Base-by-base conservation (phyloP, 805 yeast genomes). In the Cyberlindnera sargentensis region DNA sequence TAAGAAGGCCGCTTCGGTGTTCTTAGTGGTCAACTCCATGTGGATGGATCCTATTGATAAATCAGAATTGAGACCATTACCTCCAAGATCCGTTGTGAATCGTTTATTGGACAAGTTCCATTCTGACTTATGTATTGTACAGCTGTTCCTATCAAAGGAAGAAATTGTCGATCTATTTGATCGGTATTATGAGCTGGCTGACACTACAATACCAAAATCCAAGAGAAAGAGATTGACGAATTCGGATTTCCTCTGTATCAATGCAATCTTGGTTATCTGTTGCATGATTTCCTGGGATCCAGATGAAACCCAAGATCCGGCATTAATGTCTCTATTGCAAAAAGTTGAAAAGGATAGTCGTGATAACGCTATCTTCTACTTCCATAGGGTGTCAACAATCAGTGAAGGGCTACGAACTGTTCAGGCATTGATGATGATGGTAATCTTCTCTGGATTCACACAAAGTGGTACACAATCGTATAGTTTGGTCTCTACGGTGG, bases 381-480 rank as follows among this genome's bases (percentile, higher is more conserved):
- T 71, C 50, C 78, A 76, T 50, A 66, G 75, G 46, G 56, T 78
- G 8, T 58, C 72, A 6, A 63, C 75, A 2, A 55, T 71, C 32
- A 71, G 76, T 49, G 82, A 75, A 47, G 82, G 81, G 8, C 41
- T 75, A 0, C 62, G 61, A 34, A 70, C 80, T 3, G 60, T 79
- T 11, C 78, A 71, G 52, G 84, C 76, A 0, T 60, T 79, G 8
- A 48, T 82, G 26, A 50, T 80, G 27, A 56, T 82, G 37, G 58
- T 71, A 48, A 51, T 56, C 24, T 58, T 62, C 36, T 50, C 68
- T 9, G 71, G 66, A 34, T 56, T 60, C 8, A 56, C 62, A 20
- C 48, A 57, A 38, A 67, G 72, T 29, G 59, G 71, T 1, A 75
- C 73, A 34, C 60, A 71, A 8, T 66, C 71, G 5, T 68, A 64